Evolutionary conservation across 1,284 basidiomycete genomes (phyloP), one percentile per base, ranked within the genome.

Genomic region (Rhodotorula sp.): DNA sequence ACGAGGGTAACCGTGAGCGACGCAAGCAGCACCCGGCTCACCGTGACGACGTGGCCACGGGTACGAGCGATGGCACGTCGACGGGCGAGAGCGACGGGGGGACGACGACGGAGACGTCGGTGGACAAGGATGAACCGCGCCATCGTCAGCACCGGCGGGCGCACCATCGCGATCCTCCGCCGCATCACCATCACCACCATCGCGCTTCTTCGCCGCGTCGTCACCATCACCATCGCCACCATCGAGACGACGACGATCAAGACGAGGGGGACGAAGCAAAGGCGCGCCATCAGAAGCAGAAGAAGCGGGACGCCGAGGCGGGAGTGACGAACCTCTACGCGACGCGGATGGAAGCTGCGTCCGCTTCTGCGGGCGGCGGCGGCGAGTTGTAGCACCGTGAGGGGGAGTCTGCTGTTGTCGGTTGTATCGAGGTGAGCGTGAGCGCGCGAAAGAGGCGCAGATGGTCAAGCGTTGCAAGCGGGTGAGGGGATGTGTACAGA

Each of bases 301-400:
- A 48, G 41, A 34, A 61, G 48, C 48, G 3, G 2, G 25, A n/a
- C n/a, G 50, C 50, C 12, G 36, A 19, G 21, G 27, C 34, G n/a
- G 37, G 10, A 17, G n/a, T 17, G n/a, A 44, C 44, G 12, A 46
- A 60, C 27, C 27, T 58, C 4, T 21, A 19, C 27, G n/a, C 56
- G 27, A 34, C 39, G 37, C 27, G 37, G 6, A 36, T 34, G 25
- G 56, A 22, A n/a, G 27, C 37, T 9, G 37, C 37, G 4, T n/a
- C n/a, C n/a, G n/a, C n/a, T n/a, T n/a, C 37, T 0, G 19, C 1
- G 6, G 37, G 21, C 6, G 56, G 27, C 2, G n/a, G 17, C 1
- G 27, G 1, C 10, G 22, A 21, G 3, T 19, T 17, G 53, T 8
- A 19, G 27, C 17, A 8, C 9, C 7, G 22, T 15, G 22, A 6